These are phyloP conservation scores for Gremmenia infestans DNA, from an alignment of 2,329 filamentous ascomycete genomes.

Conservation along the genomic window DNA sequence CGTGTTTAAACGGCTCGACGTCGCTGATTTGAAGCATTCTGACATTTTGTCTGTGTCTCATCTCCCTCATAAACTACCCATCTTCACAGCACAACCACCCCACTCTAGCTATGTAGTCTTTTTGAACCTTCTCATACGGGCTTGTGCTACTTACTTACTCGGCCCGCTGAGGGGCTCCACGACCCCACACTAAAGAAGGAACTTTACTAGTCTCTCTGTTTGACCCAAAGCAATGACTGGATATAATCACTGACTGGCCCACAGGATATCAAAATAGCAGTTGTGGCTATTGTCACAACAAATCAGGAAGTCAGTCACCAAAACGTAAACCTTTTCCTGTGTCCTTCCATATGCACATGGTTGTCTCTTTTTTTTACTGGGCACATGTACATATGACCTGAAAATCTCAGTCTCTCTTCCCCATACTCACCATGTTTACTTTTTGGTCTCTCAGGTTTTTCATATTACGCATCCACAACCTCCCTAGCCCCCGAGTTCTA, in stretches of 20 bases:
- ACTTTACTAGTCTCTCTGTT: not conserved
- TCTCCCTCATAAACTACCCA: no score
- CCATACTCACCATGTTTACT: slow-evolving; percentile 14
- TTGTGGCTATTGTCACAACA: slow-evolving; percentile 29
- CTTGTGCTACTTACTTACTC: not conserved
- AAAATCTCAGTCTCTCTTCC: not conserved
- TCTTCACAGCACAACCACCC: slow-evolving; percentile 3
- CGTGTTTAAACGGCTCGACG: slow-evolving; percentile 25
- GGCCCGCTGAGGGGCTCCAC: not conserved
- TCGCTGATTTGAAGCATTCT: slow-evolving; percentile 18
- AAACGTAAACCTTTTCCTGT: slow-evolving; percentile 19
- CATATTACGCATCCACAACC: slow-evolving; percentile 63
- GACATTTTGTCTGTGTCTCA: not conserved
- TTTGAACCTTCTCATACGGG: not conserved
- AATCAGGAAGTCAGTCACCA: slow-evolving; percentile 28
- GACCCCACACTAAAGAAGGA: slow-evolving; percentile 2
- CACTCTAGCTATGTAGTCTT: not conserved
- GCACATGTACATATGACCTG: slow-evolving; percentile 7
- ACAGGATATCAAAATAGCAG: slow-evolving; percentile 27
- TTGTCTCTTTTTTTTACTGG: not conserved
- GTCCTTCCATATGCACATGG: slow-evolving; percentile 1
- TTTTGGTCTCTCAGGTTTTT: slow-evolving; percentile 50
- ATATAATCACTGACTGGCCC: slow-evolving; percentile 13
- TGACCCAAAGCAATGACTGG: slow-evolving; percentile 8
- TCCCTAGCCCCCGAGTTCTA: slow-evolving; percentile 63